Conservation (phyloP, 192 early-diverging fungal species). For the Backusella sp. region DNA sequence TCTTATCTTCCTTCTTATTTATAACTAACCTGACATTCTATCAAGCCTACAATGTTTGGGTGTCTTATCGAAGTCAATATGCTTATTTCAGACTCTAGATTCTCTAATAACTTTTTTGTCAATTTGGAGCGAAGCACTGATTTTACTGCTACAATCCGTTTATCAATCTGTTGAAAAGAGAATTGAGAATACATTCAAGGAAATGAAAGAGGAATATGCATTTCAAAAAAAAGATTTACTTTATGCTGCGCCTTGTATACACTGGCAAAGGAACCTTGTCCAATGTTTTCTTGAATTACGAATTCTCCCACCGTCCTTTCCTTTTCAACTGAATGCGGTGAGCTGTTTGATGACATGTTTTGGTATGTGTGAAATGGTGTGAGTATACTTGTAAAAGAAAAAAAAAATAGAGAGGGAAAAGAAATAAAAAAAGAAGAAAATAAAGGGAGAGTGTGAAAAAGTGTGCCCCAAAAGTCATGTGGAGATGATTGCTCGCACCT, state of each 20-base stretch:
- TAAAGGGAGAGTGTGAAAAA: not conserved
- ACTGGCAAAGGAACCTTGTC: slow-evolving; percentile 94
- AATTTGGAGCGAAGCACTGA: slow-evolving; percentile 86
- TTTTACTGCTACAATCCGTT: slow-evolving; percentile 81
- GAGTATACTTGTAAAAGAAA: not conserved
- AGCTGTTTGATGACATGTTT: not conserved
- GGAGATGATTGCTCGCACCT: not conserved
- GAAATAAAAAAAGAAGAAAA: not conserved
- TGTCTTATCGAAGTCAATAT: slow-evolving; percentile 88
- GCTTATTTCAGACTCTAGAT: slow-evolving; percentile 93
- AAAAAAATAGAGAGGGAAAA: not conserved
- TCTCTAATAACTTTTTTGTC: slow-evolving; percentile 87
- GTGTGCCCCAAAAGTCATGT: not conserved
- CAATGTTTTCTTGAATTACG: slow-evolving; percentile 79
- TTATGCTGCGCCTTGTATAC: slow-evolving; percentile 82
- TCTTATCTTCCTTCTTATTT: not conserved
- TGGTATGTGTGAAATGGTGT: not conserved
- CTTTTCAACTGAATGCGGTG: not conserved
- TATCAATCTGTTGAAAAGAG: not conserved
- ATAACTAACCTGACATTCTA: slow-evolving; percentile 77
- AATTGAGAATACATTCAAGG: not conserved
- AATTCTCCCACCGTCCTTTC: slow-evolving; percentile 68
- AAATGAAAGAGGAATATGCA: not conserved
- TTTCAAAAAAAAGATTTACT: slow-evolving; percentile 30
- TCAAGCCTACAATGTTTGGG: slow-evolving; percentile 82